Evolutionary conservation across 1,284 basidiomycete species (phyloP), one percentile per base, ranked within the genome.

Genomic region (Spongispora temasekensis): DNA sequence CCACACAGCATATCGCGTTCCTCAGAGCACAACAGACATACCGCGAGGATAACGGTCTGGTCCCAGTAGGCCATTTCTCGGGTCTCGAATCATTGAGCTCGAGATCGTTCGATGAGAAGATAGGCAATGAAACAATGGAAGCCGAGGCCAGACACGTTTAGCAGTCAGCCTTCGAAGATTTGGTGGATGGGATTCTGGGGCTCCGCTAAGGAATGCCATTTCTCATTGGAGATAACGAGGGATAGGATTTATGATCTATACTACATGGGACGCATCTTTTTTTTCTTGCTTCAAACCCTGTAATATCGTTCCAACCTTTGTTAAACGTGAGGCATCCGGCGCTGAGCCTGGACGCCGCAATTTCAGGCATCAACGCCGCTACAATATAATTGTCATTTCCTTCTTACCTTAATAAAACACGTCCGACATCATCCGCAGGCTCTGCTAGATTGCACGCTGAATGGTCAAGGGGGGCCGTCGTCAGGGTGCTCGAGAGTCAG

Each of bases 11-110:
- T 27, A 9, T 55, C 23, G 56, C 59, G 15, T 65, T 64, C 53
- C 61, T 75, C 27, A 58, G 25, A 46, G 71, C 72, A 15, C 62
- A 62, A 21, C 63, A 65, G 50, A 54, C 62, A 25, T 75, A 73
- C 52, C 55, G 61, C 21, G 73, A 75, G 34, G 72, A 75, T 8
- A 67, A 67, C 9, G 62, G 56, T 2, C 62, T 75, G 23, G 69
- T 58, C 30, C 61, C 71, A 4, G 17, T 56, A 2, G 71, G 65
- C 17, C 59, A 64, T 61, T 64, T 70, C 52, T 37, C 67, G 2
- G 64, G 54, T 10, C 64, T 74, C 19, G 50, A 46, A 27, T n/a
- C 59, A 12, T 30, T 58, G 6, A 21, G 34, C 17, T 55, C 57
- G 12, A 55, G 58, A 21, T 68, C 67, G 13, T 68, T 64, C 32